Conservation (phyloP, 352 stramenopile genomes). For the Pythium grandisporangium region DNA sequence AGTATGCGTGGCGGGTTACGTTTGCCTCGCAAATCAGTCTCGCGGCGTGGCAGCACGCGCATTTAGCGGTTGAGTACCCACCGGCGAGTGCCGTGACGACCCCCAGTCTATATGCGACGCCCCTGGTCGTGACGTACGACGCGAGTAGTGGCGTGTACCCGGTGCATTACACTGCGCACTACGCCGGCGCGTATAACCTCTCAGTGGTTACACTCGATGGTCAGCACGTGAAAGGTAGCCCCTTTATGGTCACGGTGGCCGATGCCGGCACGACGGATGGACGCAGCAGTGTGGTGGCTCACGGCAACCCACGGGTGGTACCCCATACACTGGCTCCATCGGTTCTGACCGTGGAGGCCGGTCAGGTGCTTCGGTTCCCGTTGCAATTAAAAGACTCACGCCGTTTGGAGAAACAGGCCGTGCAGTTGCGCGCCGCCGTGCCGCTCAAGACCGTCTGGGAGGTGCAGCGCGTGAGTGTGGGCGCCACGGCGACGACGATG, state of each 20-base stretch:
- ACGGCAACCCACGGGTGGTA: slow-evolving; percentile 71
- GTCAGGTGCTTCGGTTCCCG: slow-evolving; percentile 59
- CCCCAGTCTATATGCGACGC: slow-evolving; percentile 29
- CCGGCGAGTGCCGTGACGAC: slow-evolving; percentile 8
- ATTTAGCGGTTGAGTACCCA: slow-evolving; percentile 71
- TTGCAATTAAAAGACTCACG: slow-evolving; percentile 89
- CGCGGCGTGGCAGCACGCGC: slow-evolving; percentile 47
- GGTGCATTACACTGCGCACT: slow-evolving; percentile 86
- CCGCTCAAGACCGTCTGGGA: slow-evolving; percentile 28
- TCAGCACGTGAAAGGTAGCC: slow-evolving; percentile 81
- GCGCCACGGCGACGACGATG: slow-evolving; percentile 20
- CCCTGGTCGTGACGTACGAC: slow-evolving; percentile 35
- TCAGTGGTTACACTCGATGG: slow-evolving; percentile 68
- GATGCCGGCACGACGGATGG: slow-evolving; percentile 63
- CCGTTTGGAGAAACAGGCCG: slow-evolving; percentile 52
- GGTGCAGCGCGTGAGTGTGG: slow-evolving; percentile 51
- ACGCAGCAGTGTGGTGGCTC: slow-evolving; percentile 56
- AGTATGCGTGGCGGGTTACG: slow-evolving; percentile 88
- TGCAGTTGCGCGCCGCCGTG: slow-evolving; percentile 48
- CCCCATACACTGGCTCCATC: slow-evolving; percentile 48
- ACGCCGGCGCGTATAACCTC: slow-evolving; percentile 85
- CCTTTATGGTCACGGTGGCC: slow-evolving; percentile 75
- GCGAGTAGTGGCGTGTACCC: slow-evolving; percentile 83
- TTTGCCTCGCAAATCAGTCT: slow-evolving; percentile 92
- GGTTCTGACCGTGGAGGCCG: slow-evolving; percentile 40